These are phyloP conservation scores for Leccinum variicolor DNA, from an alignment of 768 basidiomycete species.

Conservation along the genomic window DNA sequence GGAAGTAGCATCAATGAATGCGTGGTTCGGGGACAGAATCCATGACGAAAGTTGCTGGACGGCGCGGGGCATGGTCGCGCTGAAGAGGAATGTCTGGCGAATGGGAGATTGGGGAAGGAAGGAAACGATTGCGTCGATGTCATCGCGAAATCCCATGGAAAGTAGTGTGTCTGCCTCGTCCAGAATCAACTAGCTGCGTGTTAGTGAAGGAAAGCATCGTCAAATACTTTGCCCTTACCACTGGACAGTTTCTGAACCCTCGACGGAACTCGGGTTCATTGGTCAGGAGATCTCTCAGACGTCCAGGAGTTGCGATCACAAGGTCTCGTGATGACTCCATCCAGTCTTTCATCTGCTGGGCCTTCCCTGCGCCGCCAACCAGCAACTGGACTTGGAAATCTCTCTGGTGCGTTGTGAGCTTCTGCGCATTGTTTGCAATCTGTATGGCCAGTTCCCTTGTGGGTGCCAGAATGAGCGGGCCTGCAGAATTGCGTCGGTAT, in stretches of 20 bases:
- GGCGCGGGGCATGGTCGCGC: slow-evolving; percentile 74
- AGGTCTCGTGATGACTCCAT: slow-evolving; percentile 65
- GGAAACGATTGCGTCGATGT: slow-evolving; percentile 69
- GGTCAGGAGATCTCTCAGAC: slow-evolving; percentile 70
- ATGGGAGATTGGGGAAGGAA: slow-evolving; percentile 58
- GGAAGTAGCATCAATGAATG: slow-evolving; percentile 70
- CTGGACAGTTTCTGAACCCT: slow-evolving; percentile 51
- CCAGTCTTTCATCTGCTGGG: slow-evolving; percentile 67
- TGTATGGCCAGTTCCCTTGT: slow-evolving; percentile 89
- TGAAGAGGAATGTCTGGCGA: slow-evolving; percentile 92
- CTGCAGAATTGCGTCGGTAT: slow-evolving; percentile 50
- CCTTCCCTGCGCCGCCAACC: slow-evolving; percentile 71
- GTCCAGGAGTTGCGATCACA: slow-evolving; percentile 88
- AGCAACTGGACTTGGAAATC: slow-evolving; percentile 71
- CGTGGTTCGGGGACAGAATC: slow-evolving; percentile 57
- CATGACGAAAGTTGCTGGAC: slow-evolving; percentile 69
- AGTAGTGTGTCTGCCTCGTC: slow-evolving; percentile 92
- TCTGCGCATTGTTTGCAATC: slow-evolving; percentile 79
- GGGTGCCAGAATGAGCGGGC: slow-evolving; percentile 81
- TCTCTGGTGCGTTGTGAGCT: slow-evolving; percentile 56
- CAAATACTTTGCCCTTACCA: slow-evolving; percentile 42
- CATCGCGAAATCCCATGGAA: slow-evolving; percentile 89
- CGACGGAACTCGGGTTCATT: slow-evolving; percentile 53
- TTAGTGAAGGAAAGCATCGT: neutral
- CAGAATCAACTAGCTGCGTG: slow-evolving; percentile 64